Percentiles rank a stretch among this genome's conserved stretches.
Evolutionary conservation across 345 rosid genomes (phyloP).

Genomic region (Ailanthus altissimus): DNA sequence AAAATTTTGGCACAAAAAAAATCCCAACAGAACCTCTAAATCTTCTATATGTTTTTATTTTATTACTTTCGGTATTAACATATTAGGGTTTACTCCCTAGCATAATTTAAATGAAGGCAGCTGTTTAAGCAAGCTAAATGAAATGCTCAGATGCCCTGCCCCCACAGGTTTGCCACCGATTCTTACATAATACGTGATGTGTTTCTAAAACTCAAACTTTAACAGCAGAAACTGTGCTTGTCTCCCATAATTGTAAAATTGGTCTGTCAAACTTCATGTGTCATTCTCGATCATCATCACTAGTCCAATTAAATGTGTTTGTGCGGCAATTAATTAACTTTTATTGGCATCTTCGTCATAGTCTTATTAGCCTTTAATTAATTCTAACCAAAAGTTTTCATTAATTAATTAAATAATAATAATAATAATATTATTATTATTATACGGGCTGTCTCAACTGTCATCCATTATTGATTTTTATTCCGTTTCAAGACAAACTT

Average conservation of each 20-base stretch:
- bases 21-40: too few relatives aligned
- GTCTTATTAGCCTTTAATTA: too few relatives aligned
- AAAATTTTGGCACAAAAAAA: too few relatives aligned
- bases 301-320: neutral
- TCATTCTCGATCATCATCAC: neutral
- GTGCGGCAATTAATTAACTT: neutral
- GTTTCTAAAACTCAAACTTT: constrained; percentile 21
- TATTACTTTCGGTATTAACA: too few relatives aligned
- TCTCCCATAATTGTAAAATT: constrained; percentile 1
- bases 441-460: neutral
- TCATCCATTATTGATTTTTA: neutral
- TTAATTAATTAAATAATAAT: neutral
- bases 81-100: too few relatives aligned
- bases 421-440: neutral
- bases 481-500: neutral
- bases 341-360: neutral
- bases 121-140: neutral
- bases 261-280: neutral
- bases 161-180: constrained; percentile 28
- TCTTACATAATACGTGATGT: constrained; percentile 7
- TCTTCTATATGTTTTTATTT: too few relatives aligned
- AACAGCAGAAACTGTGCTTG: constrained; percentile 29
- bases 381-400: too few relatives aligned
- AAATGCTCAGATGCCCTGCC: neutral
- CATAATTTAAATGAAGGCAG: neutral